These are phyloP conservation scores for Polygonum aviculare DNA, from an alignment of 148 eudicot genomes.

Conservation along the genomic window DNA sequence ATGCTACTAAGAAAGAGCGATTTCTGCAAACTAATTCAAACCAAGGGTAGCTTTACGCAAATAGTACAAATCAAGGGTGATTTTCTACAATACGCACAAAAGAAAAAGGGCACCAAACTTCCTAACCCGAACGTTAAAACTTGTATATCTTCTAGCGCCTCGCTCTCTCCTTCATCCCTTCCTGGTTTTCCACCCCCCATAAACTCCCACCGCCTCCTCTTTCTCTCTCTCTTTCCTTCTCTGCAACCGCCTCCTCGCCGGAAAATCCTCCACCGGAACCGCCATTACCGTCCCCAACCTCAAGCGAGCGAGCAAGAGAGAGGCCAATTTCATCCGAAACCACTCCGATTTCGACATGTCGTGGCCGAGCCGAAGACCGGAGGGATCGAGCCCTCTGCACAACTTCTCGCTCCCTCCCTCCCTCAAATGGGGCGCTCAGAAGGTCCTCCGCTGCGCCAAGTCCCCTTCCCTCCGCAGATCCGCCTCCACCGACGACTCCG, in stretches of 20 bases:
- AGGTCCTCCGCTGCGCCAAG: constrained; percentile 19
- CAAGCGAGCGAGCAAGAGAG: neutral
- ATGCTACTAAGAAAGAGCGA: neutral
- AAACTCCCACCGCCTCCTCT: constrained; percentile 3
- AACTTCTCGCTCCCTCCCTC: constrained; percentile 17
- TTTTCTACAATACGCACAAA: neutral
- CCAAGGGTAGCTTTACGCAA: neutral
- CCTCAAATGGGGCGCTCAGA: constrained; percentile 19
- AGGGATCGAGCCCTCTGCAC: constrained; percentile 12
- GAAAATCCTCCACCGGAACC: neutral
- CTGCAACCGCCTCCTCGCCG: neutral
- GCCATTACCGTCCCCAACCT: neutral
- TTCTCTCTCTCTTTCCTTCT: neutral
- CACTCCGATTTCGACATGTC: neutral
- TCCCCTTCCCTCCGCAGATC: constrained; percentile 7
- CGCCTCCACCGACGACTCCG: constrained; percentile 4
- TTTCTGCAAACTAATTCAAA: neutral
- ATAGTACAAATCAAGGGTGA: neutral
- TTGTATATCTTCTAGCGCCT: neutral
- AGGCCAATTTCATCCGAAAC: neutral
- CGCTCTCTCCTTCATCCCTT: neutral
- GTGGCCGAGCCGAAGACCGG: constrained; percentile 5
- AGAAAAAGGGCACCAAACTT: neutral
- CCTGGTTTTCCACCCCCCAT: neutral
- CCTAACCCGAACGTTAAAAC: constrained; percentile 5